Base-by-base conservation (phyloP, 2,329 filamentous ascomycete species). In the Pseudogymnoascus sp. region DNA sequence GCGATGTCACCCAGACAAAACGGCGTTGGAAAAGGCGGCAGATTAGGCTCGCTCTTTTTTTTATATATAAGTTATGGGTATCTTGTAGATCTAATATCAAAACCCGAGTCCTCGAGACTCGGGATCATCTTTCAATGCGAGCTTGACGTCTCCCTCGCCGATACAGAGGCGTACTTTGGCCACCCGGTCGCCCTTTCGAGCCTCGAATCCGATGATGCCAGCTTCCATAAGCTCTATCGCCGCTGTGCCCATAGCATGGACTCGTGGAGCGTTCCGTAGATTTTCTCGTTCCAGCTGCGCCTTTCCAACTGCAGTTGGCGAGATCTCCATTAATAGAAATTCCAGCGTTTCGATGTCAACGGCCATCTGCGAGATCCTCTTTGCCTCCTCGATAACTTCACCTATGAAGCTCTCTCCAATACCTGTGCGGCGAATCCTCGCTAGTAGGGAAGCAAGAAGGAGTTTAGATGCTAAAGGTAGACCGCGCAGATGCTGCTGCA, bases 331-430 rank as follows among this genome's bases (percentile, higher is more conserved):
- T 28, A 72, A 58, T 1, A 93, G 74, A 63, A 85, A 81, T 35
- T 83, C 79, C 43, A 86, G 78, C 32, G 89, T 79, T n/a, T 81
- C 78, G 41, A 78, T 82, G 30, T 81, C 80, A 28, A 79, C 80
- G 58, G 83, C 83, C 71, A 88, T 78, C 59, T 81, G 76, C 2
- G 83, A 82, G 63, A 92, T 83, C 32, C 84, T 82, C 68, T 86
- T 86, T 62, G 89, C 86, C 74, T 99, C 94, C 67, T 96, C 91
- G 6, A 96, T 78, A 4, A 97, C 87, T 66, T 97, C 94, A 18
- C 91, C 91, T 62, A 96, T 84, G 0, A 91, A 88, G 60, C 90
- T 92, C 75, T 99, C 94, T 1, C 85, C 86, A 58, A 97, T 81
- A 3, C 94, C 94, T 1, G 89, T 94, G 60, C 93, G 81, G 63